phyloP scores from a whole-genome alignment of 805 yeast species.

The Yamadazyma takamatsuzukensis region DNA sequence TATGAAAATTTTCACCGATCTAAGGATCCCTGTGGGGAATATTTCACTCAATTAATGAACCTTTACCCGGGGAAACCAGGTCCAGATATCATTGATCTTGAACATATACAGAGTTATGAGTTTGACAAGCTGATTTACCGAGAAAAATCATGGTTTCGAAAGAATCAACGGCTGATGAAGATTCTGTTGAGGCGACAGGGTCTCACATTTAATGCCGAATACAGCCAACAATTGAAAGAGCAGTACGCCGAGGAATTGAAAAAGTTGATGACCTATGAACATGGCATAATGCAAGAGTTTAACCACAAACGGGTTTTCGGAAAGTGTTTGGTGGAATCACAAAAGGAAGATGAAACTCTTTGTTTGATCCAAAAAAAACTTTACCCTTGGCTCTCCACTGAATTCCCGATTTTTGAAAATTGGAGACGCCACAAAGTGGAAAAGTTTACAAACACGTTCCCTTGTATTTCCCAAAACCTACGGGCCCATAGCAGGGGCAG shows the following conservation, averaged over 20 bases:
- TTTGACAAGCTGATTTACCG: conserved; percentile 22
- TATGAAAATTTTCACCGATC: conserved; percentile 13
- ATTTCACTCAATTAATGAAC: conserved; percentile 14
- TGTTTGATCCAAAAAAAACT: conserved; percentile 12
- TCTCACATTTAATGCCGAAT: conserved; percentile 7
- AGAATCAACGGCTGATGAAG: conserved; percentile 14
- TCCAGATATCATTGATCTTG: conserved; percentile 10
- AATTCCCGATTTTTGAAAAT: conserved; percentile 19
- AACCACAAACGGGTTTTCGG: conserved; percentile 25
- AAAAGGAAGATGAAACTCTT: conserved; percentile 10
- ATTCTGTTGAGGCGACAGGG: conserved; percentile 13
- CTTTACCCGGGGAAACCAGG: conserved; percentile 8
- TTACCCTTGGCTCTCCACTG: conserved; percentile 28
- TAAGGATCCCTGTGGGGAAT: conserved; percentile 12
- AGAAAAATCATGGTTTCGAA: conserved; percentile 23
- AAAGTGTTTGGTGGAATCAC: conserved; percentile 17
- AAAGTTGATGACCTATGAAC: conserved; percentile 15
- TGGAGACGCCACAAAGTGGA: conserved; percentile 16
- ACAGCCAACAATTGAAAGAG: conserved; percentile 11
- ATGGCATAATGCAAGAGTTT: conserved; percentile 14
- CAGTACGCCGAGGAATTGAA: conserved; percentile 7
- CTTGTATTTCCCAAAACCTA: neutral
- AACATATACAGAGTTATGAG: conserved; percentile 5
- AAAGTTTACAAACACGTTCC: conserved; percentile 3
- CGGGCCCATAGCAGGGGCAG: conserved; percentile 15